Conservation (phyloP, 1,284 basidiomycete species). For the Microbotryomycetes sp. region DNA sequence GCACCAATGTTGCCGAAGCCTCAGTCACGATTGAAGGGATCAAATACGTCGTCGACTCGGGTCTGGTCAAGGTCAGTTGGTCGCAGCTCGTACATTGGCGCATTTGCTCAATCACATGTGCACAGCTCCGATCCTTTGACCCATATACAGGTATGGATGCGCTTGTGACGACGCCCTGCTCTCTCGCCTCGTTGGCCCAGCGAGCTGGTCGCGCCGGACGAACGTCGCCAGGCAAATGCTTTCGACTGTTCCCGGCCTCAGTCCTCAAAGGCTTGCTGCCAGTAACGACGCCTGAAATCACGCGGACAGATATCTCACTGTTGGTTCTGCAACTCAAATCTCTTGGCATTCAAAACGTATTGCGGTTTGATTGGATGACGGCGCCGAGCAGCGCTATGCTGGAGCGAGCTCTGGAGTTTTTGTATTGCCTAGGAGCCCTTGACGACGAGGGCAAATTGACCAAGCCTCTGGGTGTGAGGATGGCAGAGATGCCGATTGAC, state of each 20-base stretch:
- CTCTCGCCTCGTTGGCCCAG: conserved; percentile 41
- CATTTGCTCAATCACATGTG: too few species aligned
- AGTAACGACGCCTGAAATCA: conserved; percentile 79
- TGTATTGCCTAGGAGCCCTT: conserved; percentile 46
- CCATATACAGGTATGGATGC: conserved; percentile 40
- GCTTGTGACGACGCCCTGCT: conserved; percentile 39
- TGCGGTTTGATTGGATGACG: conserved; percentile 80
- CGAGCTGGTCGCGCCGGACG: conserved; percentile 43
- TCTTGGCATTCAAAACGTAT: conserved; percentile 86
- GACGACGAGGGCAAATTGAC: conserved; percentile 49
- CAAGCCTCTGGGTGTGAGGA: conserved; percentile 46
- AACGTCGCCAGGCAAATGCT: conserved; percentile 73
- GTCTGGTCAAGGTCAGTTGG: conserved; percentile 74
- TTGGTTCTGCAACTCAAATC: conserved; percentile 88
- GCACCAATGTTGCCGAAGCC: conserved; percentile 95
- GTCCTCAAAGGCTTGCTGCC: conserved; percentile 54
- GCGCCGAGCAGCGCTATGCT: conserved; percentile 80
- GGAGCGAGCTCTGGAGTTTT: conserved; percentile 66
- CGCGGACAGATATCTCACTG: conserved; percentile 75
- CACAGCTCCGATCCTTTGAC: conserved; percentile 38
- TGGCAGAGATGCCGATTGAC: conserved; percentile 52
- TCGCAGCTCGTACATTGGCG: too few species aligned
- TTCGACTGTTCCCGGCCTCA: conserved; percentile 75
- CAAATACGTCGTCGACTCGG: conserved; percentile 89
- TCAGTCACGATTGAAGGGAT: conserved; percentile 95